Percentiles rank a stretch among this genome's conserved stretches.
Conservation (phyloP, 208 protist genomes). For the Leishmania major region DNA sequence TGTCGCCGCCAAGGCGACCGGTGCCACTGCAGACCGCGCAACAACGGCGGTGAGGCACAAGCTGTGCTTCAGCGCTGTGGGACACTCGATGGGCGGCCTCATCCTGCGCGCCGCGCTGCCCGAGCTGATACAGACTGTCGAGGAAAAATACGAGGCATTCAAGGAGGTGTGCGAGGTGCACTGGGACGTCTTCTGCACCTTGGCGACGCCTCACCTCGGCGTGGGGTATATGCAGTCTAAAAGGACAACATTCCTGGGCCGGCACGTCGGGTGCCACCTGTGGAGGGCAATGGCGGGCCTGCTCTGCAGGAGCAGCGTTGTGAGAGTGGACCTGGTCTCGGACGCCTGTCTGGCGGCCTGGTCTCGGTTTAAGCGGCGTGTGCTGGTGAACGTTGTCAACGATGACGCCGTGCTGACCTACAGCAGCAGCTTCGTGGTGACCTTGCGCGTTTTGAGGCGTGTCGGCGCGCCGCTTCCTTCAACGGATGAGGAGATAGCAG, state of each 20-base stretch:
- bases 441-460: constrained; percentile 9
- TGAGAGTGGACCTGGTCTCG: constrained; percentile 25
- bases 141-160: background rate
- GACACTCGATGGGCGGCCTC: constrained; percentile 68
- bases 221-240: constrained; percentile 45
- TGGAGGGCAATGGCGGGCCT: constrained; percentile 47
- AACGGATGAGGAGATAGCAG: background rate
- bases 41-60: constrained; percentile 3
- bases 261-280: constrained; percentile 26
- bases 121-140: constrained; percentile 14
- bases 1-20: background rate
- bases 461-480: background rate
- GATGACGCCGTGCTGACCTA: constrained; percentile 46
- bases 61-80: constrained; percentile 59
- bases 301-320: constrained; percentile 31
- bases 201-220: constrained; percentile 60
- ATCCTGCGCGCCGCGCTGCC: constrained; percentile 64
- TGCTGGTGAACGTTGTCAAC: constrained; percentile 39
- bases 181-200: constrained; percentile 58
- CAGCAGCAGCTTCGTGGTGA: constrained; percentile 46
- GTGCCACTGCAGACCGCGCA: background rate
- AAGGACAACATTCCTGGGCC: constrained; percentile 34
- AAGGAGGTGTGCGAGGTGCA: constrained; percentile 13
- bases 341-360: constrained; percentile 32
- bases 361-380: constrained; percentile 33